Evolutionary conservation across 371 early-diverging fungal genomes (phyloP).

Genomic region (Syncephalis fuscata): DNA sequence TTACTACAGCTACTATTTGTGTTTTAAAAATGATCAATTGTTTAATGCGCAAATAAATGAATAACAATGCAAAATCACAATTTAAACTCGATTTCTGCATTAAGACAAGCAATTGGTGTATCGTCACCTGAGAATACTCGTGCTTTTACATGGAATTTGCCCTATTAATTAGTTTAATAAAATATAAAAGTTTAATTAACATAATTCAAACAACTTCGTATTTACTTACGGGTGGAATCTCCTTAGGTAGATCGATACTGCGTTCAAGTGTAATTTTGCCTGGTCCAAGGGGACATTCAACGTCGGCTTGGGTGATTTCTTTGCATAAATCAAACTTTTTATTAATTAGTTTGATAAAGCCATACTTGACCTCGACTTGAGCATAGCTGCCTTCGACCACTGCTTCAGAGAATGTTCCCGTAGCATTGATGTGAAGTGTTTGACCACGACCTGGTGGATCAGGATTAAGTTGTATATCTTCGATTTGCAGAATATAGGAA

Average conservation of each 20-base stretch:
- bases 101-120: conserved; percentile 3
- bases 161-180: conserved; percentile 1
- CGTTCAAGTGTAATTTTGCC: conserved; percentile 23
- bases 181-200: background rate
- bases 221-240: conserved; percentile 21
- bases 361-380: conserved; percentile 25
- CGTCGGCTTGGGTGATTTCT: conserved; percentile 24
- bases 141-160: conserved; percentile 5
- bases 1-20: no score
- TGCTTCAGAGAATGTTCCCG: conserved; percentile 21
- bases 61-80: background rate
- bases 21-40: background rate
- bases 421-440: conserved; percentile 25
- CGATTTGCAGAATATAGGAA: conserved; percentile 12
- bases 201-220: background rate
- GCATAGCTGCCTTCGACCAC: conserved; percentile 30
- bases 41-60: background rate
- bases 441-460: conserved; percentile 37
- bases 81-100: background rate
- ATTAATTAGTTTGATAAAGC: conserved; percentile 21
- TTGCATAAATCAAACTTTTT: conserved; percentile 30
- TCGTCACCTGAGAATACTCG: conserved; percentile 1
- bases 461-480: conserved; percentile 24
- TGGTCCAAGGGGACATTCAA: conserved; percentile 28
- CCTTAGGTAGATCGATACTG: conserved; percentile 31